phyloP scores from a whole-genome alignment of 306 rosid species.

The Acacia confusa region DNA sequence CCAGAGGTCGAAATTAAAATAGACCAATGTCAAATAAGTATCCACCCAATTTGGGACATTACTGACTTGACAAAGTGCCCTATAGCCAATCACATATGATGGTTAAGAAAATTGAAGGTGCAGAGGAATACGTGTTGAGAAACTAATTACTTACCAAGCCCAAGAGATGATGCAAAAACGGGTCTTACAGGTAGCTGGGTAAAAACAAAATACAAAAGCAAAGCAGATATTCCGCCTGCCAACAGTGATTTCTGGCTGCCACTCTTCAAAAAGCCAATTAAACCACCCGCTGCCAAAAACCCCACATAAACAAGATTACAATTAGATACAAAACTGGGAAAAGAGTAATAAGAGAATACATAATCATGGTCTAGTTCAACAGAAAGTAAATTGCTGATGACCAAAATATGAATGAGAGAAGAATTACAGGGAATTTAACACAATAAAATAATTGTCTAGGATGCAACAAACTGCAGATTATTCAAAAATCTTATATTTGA shows the following conservation, averaged over 20 bases:
- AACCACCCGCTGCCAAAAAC: conserved; percentile 72
- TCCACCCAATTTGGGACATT: background rate
- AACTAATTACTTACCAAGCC: conserved; percentile 72
- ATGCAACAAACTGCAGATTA: background rate
- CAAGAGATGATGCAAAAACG: conserved; percentile 80
- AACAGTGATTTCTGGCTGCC: conserved; percentile 93
- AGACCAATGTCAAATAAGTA: background rate
- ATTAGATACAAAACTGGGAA: background rate
- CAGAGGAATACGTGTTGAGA: background rate
- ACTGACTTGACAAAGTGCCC: background rate
- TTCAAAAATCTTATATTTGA: background rate
- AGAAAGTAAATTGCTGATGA: background rate
- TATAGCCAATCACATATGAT: background rate
- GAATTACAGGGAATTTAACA: background rate
- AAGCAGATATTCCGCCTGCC: conserved; percentile 84
- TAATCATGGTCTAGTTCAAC: background rate
- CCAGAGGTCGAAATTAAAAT: background rate
- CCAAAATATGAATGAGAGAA: background rate
- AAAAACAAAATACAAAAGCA: conserved; percentile 58
- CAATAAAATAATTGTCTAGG: background rate
- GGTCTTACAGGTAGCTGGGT: conserved; percentile 80
- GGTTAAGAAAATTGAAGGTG: background rate
- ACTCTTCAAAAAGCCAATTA: conserved; percentile 90
- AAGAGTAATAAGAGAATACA: background rate
- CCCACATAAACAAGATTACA: background rate